phyloP scores from a whole-genome alignment of 768 basidiomycete genomes.

The Trametes elegans region DNA sequence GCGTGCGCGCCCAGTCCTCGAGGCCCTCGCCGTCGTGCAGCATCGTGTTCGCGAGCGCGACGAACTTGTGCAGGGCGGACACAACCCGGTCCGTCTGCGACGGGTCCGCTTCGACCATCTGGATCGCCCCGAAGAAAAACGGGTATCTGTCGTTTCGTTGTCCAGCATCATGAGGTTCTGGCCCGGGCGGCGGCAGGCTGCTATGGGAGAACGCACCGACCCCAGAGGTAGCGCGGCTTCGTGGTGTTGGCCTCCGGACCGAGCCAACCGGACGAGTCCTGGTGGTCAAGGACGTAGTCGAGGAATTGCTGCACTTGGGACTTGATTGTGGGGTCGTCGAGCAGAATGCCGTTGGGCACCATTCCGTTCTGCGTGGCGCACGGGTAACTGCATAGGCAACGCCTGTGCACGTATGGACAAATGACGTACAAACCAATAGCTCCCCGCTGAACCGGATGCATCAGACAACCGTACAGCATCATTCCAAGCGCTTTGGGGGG shows the following conservation, averaged over 20 bases:
- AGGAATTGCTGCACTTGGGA: conserved; percentile 47
- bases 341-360: conserved; percentile 50
- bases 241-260: conserved; percentile 53
- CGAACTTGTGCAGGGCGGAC: conserved; percentile 51
- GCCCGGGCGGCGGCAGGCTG: no score
- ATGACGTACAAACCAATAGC: conserved; percentile 56
- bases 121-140: conserved; percentile 57
- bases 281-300: conserved; percentile 48
- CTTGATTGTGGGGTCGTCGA: conserved; percentile 45
- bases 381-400: neutral
- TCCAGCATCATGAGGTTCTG: no score
- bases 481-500: neutral
- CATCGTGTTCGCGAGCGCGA: conserved; percentile 52
- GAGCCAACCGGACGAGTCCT: conserved; percentile 54
- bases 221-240: conserved; percentile 55
- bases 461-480: neutral
- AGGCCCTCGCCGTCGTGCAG: conserved; percentile 49
- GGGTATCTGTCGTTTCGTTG: conserved; percentile 39
- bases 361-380: conserved; percentile 42
- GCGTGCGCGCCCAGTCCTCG: conserved; percentile 52
- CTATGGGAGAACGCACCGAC: conserved; percentile 37
- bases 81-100: conserved; percentile 45
- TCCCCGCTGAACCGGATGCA: conserved; percentile 39
- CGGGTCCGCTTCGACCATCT: conserved; percentile 50
- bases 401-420: neutral